Evolutionary conservation across 164 flowering plant species (phyloP).

Genomic region (Echeveria elegans): DNA sequence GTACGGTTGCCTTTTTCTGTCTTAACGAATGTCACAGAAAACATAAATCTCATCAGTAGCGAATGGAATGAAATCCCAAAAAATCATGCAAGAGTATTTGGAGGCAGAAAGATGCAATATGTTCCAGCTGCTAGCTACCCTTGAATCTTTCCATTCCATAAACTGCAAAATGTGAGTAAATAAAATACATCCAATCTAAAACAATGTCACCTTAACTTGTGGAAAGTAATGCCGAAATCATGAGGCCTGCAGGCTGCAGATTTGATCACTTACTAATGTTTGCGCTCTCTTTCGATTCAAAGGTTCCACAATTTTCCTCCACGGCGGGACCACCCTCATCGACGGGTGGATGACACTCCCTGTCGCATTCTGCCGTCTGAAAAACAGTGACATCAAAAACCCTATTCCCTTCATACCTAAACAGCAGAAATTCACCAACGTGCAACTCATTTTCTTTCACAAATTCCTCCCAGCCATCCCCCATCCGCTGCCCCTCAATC

Average conservation of each 20-base stretch:
- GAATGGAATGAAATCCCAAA: not conserved
- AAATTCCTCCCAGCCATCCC: constrained; percentile 7
- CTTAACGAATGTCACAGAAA: not conserved
- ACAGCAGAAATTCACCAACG: not conserved
- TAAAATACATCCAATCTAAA: too few species aligned
- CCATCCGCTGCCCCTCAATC: not conserved
- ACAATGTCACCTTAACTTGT: too few species aligned
- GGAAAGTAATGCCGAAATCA: too few species aligned
- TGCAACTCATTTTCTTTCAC: not conserved
- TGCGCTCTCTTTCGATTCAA: not conserved
- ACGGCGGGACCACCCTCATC: not conserved
- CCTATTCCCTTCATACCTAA: constrained; percentile 8
- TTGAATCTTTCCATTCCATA: too few species aligned
- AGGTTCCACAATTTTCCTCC: too few species aligned
- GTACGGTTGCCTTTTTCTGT: not conserved
- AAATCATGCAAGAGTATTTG: too few species aligned
- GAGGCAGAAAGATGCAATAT: too few species aligned
- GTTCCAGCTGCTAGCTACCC: too few species aligned
- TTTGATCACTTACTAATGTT: not conserved
- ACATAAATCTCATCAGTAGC: not conserved
- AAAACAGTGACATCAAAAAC: constrained; percentile 9
- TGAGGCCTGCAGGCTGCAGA: not conserved
- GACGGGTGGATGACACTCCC: not conserved
- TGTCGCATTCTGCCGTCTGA: not conserved
- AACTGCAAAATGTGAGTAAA: too few species aligned